Base-by-base conservation (phyloP, 345 rosid species). In the Camelina hispida region DNA sequence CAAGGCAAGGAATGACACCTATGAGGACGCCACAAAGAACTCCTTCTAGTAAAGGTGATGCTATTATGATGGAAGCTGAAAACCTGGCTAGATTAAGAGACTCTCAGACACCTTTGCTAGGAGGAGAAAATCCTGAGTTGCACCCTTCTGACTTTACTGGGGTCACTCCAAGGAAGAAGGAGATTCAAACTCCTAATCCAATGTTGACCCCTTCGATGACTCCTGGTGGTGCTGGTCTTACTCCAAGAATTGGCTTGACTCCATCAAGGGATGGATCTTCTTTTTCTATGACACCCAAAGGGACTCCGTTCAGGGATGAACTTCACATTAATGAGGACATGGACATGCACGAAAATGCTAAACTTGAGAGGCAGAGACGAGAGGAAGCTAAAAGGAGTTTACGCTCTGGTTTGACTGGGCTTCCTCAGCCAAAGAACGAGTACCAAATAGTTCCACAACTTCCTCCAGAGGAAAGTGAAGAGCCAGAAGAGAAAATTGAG, bases 81-180 rank as follows among this genome's bases (percentile, higher is more conserved):
- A 96, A 96, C 58, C 81, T 96, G 76, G 98, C 96, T n/a, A 80
- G 99, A 52, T 59, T 96, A 84, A 87, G 99, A 76, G 97, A 96
- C 81, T 96, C 99, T 51, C 98, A 93, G 79, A 96, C 99, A 54
- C 98, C 99, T 71, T 82, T 96, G 66, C 76, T 96, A 23, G 99
- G 99, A 48, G 99, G 99, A 53, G 96, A 96, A 38, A 96, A 96
- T 76, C 99, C 99, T 53, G 98, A 96, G 68, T 82, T 96, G 85
- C 99, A 96, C 78, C 98, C 98, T 81, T 96, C 99, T 57, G 99
- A 96, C 79, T 96, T 96, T 76, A 89, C 99, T 1, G 99, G 99
- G 66, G 98, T 96, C 72, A 96, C 99, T 63, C 99, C 98, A 17
- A 93, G 81, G 85, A 96, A 81, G 72, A 87, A 75, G 68, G 97